These are phyloP conservation scores for Cladorrhinum samala DNA, from an alignment of 495 filamentous ascomycete species.

Conservation along the genomic window DNA sequence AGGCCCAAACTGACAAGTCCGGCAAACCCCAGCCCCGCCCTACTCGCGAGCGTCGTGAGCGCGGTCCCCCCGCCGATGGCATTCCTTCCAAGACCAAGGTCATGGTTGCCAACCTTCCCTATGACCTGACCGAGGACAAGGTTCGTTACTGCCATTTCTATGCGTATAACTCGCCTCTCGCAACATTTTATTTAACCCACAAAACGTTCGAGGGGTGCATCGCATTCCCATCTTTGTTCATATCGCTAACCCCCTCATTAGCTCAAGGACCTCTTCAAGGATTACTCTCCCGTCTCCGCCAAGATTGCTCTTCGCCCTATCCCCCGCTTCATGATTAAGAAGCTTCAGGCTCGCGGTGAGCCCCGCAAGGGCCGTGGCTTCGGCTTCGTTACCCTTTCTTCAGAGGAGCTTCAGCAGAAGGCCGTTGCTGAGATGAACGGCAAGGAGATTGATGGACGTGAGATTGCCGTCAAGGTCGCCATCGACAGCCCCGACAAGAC, in stretches of 20 bases:
- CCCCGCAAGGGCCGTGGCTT: conserved; percentile 99
- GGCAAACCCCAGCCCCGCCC: conserved; percentile 41
- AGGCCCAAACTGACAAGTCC: conserved; percentile 36
- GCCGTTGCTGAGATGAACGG: conserved; percentile 97
- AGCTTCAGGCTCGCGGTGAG: conserved; percentile 95
- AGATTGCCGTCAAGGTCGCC: conserved; percentile 99
- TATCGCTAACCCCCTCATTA: conserved; percentile 44
- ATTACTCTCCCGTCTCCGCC: conserved; percentile 82
- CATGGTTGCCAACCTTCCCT: conserved; percentile 98
- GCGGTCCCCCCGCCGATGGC: conserved; percentile 94
- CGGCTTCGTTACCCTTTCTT: conserved; percentile 92
- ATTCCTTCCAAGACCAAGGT: conserved; percentile 99
- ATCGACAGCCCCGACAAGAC: conserved; percentile 99
- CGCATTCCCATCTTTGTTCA: not conserved
- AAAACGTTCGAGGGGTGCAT: no score
- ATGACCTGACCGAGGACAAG: conserved; percentile 96
- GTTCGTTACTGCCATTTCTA: conserved; percentile 34
- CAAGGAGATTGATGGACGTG: conserved; percentile 95
- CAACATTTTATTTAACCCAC: no score
- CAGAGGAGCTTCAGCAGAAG: conserved; percentile 94
- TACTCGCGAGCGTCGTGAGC: conserved; percentile 63
- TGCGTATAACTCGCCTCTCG: no score
- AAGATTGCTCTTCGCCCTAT: conserved; percentile 98
- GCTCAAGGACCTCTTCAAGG: conserved; percentile 94
- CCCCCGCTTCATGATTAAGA: conserved; percentile 99